phyloP scores from a whole-genome alignment of 1,139 yeast genomes.

The Nakaseomyces delphensis region DNA sequence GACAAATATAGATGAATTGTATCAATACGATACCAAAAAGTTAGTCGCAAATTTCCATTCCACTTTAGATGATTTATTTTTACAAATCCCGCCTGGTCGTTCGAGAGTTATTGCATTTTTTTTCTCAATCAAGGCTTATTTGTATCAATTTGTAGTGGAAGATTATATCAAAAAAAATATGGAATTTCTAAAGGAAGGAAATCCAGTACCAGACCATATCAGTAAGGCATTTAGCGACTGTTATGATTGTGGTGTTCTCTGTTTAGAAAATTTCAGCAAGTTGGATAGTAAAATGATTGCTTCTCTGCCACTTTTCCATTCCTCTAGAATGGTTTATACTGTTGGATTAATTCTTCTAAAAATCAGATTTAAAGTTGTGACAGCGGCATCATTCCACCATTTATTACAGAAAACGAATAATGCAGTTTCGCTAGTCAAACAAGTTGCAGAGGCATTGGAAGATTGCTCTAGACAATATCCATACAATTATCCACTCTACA shows the following conservation, averaged over 20 bases:
- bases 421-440: conserved; percentile 40
- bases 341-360: conserved; percentile 53
- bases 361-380: conserved; percentile 46
- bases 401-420: conserved; percentile 43
- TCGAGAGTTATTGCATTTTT: conserved; percentile 43
- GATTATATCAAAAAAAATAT: conserved; percentile 14
- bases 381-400: conserved; percentile 43
- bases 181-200: conserved; percentile 8
- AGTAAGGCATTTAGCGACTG: conserved; percentile 42
- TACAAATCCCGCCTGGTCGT: conserved; percentile 34
- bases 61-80: conserved; percentile 18
- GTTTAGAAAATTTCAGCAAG: conserved; percentile 43
- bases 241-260: conserved; percentile 45
- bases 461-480: conserved; percentile 32
- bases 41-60: conserved; percentile 15
- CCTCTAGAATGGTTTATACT: conserved; percentile 58
- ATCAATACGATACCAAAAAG: conserved; percentile 13
- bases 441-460: conserved; percentile 34
- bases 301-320: conserved; percentile 52
- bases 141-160: conserved; percentile 42
- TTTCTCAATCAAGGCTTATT: conserved; percentile 62
- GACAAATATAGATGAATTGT: conserved; percentile 18
- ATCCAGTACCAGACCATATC: conserved; percentile 27
- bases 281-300: conserved; percentile 42
- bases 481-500: conserved; percentile 43